Conservation (phyloP, 208 protist species). For the Phytomonas sp. region DNA sequence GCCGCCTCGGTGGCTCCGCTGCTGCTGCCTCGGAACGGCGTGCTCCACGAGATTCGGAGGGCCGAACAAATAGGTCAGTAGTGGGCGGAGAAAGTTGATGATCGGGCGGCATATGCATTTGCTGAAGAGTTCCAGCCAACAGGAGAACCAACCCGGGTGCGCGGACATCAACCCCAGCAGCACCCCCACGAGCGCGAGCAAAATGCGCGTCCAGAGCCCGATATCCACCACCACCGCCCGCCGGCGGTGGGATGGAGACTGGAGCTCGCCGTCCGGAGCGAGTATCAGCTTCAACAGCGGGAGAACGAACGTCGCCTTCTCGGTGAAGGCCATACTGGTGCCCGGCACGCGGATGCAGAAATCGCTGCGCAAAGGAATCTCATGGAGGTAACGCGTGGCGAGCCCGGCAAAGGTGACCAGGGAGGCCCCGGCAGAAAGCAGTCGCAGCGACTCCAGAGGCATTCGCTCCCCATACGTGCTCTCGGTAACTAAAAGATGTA, state of each 20-base stretch:
- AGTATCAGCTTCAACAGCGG: slow-evolving; percentile 41
- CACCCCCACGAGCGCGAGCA: slow-evolving; percentile 39
- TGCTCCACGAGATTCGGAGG: slow-evolving; percentile 25
- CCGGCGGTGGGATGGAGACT: slow-evolving; percentile 23
- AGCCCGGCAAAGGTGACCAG: slow-evolving; percentile 43
- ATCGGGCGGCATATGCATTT: slow-evolving; percentile 33
- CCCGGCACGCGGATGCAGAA: slow-evolving; percentile 22
- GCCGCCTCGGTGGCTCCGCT: slow-evolving; percentile 1
- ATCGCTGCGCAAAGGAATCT: slow-evolving; percentile 31
- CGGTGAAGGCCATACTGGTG: slow-evolving; percentile 23
- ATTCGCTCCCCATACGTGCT: slow-evolving; percentile 20
- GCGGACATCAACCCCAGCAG: slow-evolving; percentile 32
- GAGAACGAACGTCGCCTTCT: slow-evolving; percentile 25
- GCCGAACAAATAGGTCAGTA: slow-evolving; percentile 27
- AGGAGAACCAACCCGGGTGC: slow-evolving; percentile 12
- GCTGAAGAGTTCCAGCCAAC: slow-evolving; percentile 25
- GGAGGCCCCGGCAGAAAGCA: slow-evolving; percentile 39
- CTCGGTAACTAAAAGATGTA: slow-evolving; percentile 37
- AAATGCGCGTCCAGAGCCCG: slow-evolving; percentile 34
- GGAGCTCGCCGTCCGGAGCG: slow-evolving; percentile 25
- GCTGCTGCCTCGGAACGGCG: slow-evolving; percentile 19
- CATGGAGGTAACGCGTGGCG: slow-evolving; percentile 24
- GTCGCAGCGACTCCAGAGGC: slow-evolving; percentile 32
- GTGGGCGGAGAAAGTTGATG: slow-evolving; percentile 25
- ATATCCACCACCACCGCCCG: slow-evolving; percentile 38